Base-by-base conservation (phyloP, 2,329 filamentous ascomycete genomes). In the Colletotrichum sp. region DNA sequence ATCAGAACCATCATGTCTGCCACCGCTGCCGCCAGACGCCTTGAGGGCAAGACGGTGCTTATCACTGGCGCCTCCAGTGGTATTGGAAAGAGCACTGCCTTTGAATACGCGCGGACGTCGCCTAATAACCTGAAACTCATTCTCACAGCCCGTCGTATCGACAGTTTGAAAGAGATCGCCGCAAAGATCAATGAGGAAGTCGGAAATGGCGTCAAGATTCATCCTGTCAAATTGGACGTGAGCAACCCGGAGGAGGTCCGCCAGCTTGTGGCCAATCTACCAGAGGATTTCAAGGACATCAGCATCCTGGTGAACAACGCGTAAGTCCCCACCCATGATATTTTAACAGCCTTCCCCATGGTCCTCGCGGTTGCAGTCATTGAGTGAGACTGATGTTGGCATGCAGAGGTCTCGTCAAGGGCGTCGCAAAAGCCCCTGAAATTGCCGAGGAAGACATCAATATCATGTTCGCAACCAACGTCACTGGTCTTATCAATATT, bases 281-380 rank as follows among this genome's bases (percentile, higher is more conserved):
- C 96, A 0, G 91, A 92, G 77, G 96, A 96, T 82, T 99, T 95
- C 87, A 92, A 91, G 84, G 92, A 95, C 30, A 94, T 99, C 78
- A 92, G 99, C 84, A 90, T 99, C 4, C 87, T 99, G 76, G 95
- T 99, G 30, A 99, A 99, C 87, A 99, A 99, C 89, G 96, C 96
- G 95, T 98, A 85, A 84, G 94, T 44, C 4, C 21, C 32, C 24
- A 18, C 16, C 21, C 32, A 7, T 6, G 32, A 21, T 24, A 10
- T 12, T 16, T 8, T 21, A 36, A n/a, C 4, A 64, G 28, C 60
- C n/a, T 21, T 52, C 44, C n/a, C 10, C n/a, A 39, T 36, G 28
- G 18, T 9, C 32, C 21, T 34, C 18, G 32, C 60, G 21, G n/a
- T 5, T 21, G 18, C 32, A 28, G 32, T 36, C 16, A 64, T 39